phyloP scores from a whole-genome alignment of 1,139 yeast species.

The Geotrichum fermentans region DNA sequence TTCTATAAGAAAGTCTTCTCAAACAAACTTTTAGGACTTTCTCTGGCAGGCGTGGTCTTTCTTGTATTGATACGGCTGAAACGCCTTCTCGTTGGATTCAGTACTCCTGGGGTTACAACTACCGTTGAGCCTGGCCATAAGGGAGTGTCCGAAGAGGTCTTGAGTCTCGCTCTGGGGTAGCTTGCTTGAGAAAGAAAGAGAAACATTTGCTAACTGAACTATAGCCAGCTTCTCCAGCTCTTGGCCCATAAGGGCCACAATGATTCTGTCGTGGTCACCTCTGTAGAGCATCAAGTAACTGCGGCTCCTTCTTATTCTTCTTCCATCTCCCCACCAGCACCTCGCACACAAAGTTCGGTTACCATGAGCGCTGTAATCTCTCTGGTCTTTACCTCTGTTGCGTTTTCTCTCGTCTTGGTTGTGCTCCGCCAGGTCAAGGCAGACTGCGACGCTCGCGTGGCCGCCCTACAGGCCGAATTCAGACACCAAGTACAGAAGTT shows the following conservation, averaged over 20 bases:
- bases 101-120: background rate
- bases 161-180: too few species aligned
- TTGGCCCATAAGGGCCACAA: background rate
- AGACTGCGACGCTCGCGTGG: background rate
- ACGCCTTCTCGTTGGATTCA: too few species aligned
- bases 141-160: background rate
- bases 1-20: too few species aligned
- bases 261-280: background rate
- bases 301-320: background rate
- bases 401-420: background rate
- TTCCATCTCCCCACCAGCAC: background rate
- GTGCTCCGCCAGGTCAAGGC: background rate
- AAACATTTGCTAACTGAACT: background rate
- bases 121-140: background rate
- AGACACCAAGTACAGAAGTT: background rate
- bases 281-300: background rate
- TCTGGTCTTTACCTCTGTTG: slow-evolving; percentile 1
- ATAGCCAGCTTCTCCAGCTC: background rate
- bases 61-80: too few species aligned
- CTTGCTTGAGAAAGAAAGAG: background rate
- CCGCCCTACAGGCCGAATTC: slow-evolving; percentile 2
- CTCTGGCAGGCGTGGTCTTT: too few species aligned
- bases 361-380: background rate
- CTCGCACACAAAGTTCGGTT: background rate
- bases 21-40: too few species aligned